Evolutionary conservation across 2,329 filamentous ascomycete species (phyloP).

Genomic region (Calonectria naviculata): DNA sequence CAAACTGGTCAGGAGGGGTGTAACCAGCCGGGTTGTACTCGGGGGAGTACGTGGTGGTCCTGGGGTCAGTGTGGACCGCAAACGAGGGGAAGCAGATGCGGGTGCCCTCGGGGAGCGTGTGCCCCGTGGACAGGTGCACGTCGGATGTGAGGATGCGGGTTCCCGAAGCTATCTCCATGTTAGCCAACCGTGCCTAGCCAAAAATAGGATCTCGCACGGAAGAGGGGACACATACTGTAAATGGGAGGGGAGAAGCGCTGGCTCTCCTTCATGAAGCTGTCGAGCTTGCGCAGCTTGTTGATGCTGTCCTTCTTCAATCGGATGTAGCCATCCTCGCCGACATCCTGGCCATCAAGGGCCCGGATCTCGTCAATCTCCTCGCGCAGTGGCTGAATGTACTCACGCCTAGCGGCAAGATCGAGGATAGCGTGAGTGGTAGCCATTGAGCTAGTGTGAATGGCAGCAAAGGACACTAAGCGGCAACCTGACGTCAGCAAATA

Average conservation of each 20-base stretch:
- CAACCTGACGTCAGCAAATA: not conserved
- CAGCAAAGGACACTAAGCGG: constrained; percentile 16
- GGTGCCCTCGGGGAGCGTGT: constrained; percentile 30
- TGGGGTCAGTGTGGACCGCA: constrained; percentile 25
- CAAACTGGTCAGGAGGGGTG: constrained; percentile 18
- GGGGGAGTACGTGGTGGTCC: constrained; percentile 13
- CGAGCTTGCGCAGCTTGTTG: constrained; percentile 30
- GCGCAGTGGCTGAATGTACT: constrained; percentile 23
- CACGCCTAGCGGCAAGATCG: constrained; percentile 29
- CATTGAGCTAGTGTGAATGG: constrained; percentile 31
- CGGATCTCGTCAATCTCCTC: constrained; percentile 20
- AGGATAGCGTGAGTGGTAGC: constrained; percentile 32
- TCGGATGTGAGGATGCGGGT: constrained; percentile 14
- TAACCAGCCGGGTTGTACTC: constrained; percentile 15
- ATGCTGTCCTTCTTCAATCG: constrained; percentile 18
- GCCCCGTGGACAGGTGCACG: constrained; percentile 23
- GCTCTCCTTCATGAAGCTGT: constrained; percentile 37
- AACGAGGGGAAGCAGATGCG: constrained; percentile 33
- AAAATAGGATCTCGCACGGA: too few relatives aligned
- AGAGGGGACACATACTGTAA: constrained; percentile 24
- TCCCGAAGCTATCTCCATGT: constrained; percentile 5
- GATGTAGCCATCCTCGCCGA: constrained; percentile 5
- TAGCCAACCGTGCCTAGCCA: too few relatives aligned
- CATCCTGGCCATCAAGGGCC: constrained; percentile 13
- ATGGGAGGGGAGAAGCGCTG: constrained; percentile 34